Evolutionary conservation across 2,329 filamentous ascomycete species (phyloP), one percentile per base, ranked within the genome.

Genomic region (Cladosporium sp.): DNA sequence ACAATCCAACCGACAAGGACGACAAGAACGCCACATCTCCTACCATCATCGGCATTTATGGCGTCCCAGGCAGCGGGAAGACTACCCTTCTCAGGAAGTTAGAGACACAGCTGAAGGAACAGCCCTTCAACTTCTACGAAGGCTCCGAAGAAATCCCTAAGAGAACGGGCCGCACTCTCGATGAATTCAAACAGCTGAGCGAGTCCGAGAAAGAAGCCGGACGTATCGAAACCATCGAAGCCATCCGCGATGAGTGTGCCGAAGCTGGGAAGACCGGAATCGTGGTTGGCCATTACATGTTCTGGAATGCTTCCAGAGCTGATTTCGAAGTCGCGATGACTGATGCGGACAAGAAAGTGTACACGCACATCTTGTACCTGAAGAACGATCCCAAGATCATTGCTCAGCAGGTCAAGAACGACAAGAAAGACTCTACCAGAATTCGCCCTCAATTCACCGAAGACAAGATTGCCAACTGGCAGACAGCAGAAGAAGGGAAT

Each of bases 351-450:
- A 51, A 78, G 3, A 43, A 72, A 0, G 74, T 69, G 0, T 87
- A 77, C 66, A 84, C 82, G 0, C 83, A 87, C 63, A 82, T 88
- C 14, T 43, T 88, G 12, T 87, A 87, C 64, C 65, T 87, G 28
- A 69, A 82, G 43, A 64, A 76, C 1, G 63, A 73, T 1, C 61
- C 74, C 0, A 64, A 75, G 1, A 22, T 68, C 0, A 68, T 86
- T 15, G 15, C 17, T 12, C 60, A 60, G 0, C 54, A 75, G 42
- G 76, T 73, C 17, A 72, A 75, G n/a, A 37, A 30, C 0, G 52
- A 69, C 17, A 72, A 75, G n/a, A 37, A 30, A 0, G 52, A 69
- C 0, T 81, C 86, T 62, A 64, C 19, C 12, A 50, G 25, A 0
- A 75, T 5, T 2, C 52, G 28, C 36, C 20, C 2, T 3, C 74